Conservation (phyloP, 495 filamentous ascomycete genomes). For the Aspergillus mulundensis region DNA sequence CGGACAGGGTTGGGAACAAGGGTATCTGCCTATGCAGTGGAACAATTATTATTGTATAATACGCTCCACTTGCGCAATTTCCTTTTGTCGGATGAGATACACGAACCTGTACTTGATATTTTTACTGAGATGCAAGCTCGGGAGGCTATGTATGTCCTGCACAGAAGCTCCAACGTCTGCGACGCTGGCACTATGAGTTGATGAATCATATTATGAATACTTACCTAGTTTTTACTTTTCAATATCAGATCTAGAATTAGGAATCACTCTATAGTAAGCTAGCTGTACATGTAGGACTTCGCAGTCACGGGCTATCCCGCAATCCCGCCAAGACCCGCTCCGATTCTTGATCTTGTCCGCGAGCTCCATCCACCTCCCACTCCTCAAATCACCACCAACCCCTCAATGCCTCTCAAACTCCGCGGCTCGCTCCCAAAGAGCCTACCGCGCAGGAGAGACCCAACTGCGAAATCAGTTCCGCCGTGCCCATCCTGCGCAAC, state of each 20-base stretch:
- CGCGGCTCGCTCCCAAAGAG: slow-evolving; percentile 36
- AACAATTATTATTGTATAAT: background rate
- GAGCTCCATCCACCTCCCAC: background rate
- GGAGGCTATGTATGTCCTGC: slow-evolving; percentile 22
- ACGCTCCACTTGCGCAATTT: background rate
- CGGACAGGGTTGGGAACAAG: background rate
- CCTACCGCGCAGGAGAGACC: slow-evolving; percentile 28
- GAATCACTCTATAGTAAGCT: no score
- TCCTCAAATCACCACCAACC: slow-evolving; percentile 7
- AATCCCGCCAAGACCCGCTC: slow-evolving; percentile 17
- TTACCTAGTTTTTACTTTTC: slow-evolving; percentile 1
- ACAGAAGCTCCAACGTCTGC: slow-evolving; percentile 24
- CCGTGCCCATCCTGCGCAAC: slow-evolving; percentile 37
- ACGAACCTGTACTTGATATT: slow-evolving; percentile 21
- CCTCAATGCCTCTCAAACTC: slow-evolving; percentile 40
- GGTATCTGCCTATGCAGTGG: background rate
- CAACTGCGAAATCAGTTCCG: slow-evolving; percentile 20
- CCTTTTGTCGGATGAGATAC: slow-evolving; percentile 13
- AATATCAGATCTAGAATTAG: no score
- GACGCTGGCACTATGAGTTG: slow-evolving; percentile 29
- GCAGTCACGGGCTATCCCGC: background rate
- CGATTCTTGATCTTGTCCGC: slow-evolving; percentile 10
- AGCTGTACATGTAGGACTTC: no score
- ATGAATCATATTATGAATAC: slow-evolving; percentile 28
- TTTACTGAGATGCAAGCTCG: slow-evolving; percentile 11